Percentiles rank a stretch among this genome's conserved stretches.
These are phyloP conservation scores for Ilex aquifolium DNA, from an alignment of 257 asterid genomes.

Conservation along the genomic window DNA sequence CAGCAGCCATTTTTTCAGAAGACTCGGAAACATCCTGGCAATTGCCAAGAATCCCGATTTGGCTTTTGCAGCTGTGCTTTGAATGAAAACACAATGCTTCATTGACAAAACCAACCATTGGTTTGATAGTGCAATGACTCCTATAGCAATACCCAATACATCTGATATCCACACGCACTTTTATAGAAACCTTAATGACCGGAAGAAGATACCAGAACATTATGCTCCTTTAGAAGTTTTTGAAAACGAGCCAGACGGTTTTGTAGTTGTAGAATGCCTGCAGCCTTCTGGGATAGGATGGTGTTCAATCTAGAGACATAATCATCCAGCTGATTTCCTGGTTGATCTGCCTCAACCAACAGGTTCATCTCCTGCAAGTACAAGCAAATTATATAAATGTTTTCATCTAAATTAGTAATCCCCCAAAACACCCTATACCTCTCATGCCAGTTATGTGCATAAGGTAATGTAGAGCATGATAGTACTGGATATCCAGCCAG, in stretches of 20 bases:
- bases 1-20: too few species aligned
- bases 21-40: too few species aligned
- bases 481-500: too few species aligned
- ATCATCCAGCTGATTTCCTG: constrained; percentile 83
- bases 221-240: constrained; percentile 78
- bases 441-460: too few species aligned
- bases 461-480: too few species aligned
- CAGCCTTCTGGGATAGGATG: constrained; percentile 86
- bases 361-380: constrained; percentile 84
- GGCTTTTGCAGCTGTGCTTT: too few species aligned
- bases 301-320: constrained; percentile 69
- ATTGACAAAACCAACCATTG: too few species aligned
- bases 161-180: constrained; percentile 10
- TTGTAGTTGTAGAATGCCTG: constrained; percentile 76
- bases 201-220: constrained; percentile 70
- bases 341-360: constrained; percentile 91
- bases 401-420: neutral
- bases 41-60: too few species aligned
- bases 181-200: constrained; percentile 33
- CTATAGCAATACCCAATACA: too few species aligned
- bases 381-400: neutral
- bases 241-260: constrained; percentile 82
- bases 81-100: too few species aligned
- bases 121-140: too few species aligned
- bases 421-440: neutral